Evolutionary conservation across 306 rosid genomes (phyloP).

Genomic region (Urtica urens): DNA sequence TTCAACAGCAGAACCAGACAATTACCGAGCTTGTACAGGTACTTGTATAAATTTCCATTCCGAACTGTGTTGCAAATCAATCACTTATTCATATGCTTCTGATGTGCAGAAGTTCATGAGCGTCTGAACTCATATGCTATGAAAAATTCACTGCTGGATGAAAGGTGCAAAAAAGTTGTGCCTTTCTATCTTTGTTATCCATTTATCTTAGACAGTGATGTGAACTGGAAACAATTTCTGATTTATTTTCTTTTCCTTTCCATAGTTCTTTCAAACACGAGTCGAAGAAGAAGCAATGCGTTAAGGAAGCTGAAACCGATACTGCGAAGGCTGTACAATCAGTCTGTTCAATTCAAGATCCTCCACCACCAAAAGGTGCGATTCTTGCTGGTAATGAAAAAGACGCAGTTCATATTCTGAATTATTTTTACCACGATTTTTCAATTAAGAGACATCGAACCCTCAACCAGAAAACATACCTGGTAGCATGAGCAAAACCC

Average conservation of each 20-base stretch:
- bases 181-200: too few species aligned
- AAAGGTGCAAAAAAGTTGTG: slow-evolving; percentile 28
- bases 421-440: neutral
- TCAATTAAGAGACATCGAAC: neutral
- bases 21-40: slow-evolving; percentile 37
- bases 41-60: slow-evolving; percentile 15
- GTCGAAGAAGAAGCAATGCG: slow-evolving; percentile 28
- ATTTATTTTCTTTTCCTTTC: slow-evolving; percentile 9
- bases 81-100: slow-evolving; percentile 14
- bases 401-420: neutral
- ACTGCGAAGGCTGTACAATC: slow-evolving; percentile 20
- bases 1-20: slow-evolving; percentile 18
- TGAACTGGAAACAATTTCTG: neutral
- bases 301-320: slow-evolving; percentile 21
- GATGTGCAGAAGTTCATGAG: slow-evolving; percentile 32
- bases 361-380: slow-evolving; percentile 35
- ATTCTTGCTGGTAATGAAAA: neutral
- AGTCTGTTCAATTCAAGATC: slow-evolving; percentile 25
- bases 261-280: too few species aligned
- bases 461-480: too few species aligned
- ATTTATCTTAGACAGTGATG: neutral
- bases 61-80: neutral
- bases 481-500: too few species aligned
- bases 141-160: slow-evolving; percentile 25
- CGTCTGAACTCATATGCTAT: slow-evolving; percentile 14